Base-by-base conservation (phyloP, 176 grass and related monocot genomes). In the Carex kokanica region DNA sequence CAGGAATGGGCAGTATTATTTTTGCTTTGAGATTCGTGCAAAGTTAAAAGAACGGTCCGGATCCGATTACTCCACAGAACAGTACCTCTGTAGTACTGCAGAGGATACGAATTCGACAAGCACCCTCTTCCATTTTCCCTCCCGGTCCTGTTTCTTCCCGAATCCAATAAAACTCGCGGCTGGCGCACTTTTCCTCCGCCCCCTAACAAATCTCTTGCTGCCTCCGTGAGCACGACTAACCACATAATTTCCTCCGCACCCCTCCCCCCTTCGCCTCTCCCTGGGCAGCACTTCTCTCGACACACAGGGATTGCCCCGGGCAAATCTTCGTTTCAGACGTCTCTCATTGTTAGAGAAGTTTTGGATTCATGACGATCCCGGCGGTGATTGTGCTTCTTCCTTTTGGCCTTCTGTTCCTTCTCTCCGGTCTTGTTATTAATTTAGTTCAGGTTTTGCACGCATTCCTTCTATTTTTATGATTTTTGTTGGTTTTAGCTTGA, bases 341-440 rank as follows among this genome's bases (percentile, higher is more conserved):
- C 32, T 34, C 4, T 66, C 63, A 69, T 69, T 7, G 32, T 41
- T 15, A 69, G 32, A 69, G 65, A 57, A 58, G 25, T 24, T 57
- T 36, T 3, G 77, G 54, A 18, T 56, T 69, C 29, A 86, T 88
- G 87, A 65, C 87, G 38, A 57, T 88, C 24, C 64, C 56, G 13
- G 54, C 56, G 83, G 74, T 81, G 83, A 34, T 88, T 49, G 63
- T 85, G 82, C 72, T 88, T 75, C 55, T 88, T 63, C 87, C 87
- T 13, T 38, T 88, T 24, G 87, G 87, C 64, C 87, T 88, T 49
- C 83, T 88, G 49, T 88, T 88, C 64, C 87, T 88, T 51, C 83
- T 88, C 11, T 88, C 87, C 0, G 87, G 87, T 8, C 40, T 88
- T 1, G 70, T 82, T 63, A 81, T 85, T 47, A 88, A 88, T 47